A percentile compares a stretch with the other conserved stretches of the same genome.
Evolutionary conservation across 768 basidiomycete genomes (phyloP).

Genomic region (Suillus discolor): DNA sequence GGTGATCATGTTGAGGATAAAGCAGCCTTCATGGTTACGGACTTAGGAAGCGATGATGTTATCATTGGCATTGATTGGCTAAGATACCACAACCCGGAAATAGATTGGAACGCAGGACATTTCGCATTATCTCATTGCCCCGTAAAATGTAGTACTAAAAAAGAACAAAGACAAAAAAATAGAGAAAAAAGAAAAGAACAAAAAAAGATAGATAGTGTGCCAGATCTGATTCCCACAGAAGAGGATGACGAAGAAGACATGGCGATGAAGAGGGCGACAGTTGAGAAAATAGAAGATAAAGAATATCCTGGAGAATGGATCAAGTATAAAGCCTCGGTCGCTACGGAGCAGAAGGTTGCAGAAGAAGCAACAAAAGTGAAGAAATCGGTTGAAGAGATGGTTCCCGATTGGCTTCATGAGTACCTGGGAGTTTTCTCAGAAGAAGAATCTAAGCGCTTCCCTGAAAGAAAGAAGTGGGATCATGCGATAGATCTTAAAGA

Average conservation of each 20-base stretch:
- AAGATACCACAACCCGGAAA: background rate
- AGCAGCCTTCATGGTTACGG: background rate
- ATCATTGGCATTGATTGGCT: background rate
- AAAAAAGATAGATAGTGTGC: no score
- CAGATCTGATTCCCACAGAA: no score
- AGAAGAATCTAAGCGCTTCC: slow-evolving; percentile 3
- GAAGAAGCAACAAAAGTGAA: background rate
- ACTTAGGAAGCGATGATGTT: background rate
- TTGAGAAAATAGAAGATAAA: background rate
- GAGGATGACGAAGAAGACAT: background rate
- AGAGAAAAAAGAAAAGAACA: background rate
- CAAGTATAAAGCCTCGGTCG: background rate
- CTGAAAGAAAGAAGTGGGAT: slow-evolving; percentile 10
- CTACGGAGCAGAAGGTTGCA: background rate
- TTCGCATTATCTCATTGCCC: background rate
- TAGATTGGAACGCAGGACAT: background rate
- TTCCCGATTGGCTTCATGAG: background rate
- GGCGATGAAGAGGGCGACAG: rapidly evolving
- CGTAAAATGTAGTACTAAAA: background rate
- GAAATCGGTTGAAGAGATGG: background rate
- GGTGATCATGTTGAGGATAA: background rate
- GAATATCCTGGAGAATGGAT: background rate
- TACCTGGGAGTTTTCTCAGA: slow-evolving; percentile 5
- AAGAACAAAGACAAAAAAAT: background rate
- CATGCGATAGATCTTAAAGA: slow-evolving; percentile 13